Evolutionary conservation across 2,329 filamentous ascomycete genomes (phyloP), one percentile per base, ranked within the genome.

Genomic region (Trichoderma pleuroti): DNA sequence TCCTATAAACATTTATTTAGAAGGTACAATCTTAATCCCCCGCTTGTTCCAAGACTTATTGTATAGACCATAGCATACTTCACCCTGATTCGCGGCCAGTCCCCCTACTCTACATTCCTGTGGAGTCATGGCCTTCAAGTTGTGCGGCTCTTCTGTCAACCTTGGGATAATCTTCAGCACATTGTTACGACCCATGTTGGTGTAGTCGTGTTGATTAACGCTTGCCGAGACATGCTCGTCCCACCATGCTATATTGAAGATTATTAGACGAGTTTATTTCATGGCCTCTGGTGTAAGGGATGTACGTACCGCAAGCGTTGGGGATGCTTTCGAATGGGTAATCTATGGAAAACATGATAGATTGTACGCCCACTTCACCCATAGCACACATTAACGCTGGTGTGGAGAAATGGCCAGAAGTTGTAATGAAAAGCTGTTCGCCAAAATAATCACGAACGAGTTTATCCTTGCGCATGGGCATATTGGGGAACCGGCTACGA

Each of bases 401-500:
- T 0, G 85, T 87, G 0, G 84, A 87, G 74, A 88, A 88, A 75
- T 88, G 84, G 0, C 86, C 86, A 68, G 81, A 83, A 1, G 86
- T 88, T 3, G 87, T 88, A 72, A 88, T 83, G 84, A 84, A 88
- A 67, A 88, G 79, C 75, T 88, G 88, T 39, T 82, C 74, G n/a
- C 79, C 80, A 76, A 88, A 88, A 77, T 88, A 88, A 26, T 88
- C 82, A 26, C 81, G 81, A 73, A 84, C 81, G 30, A 69, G 67
- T 0, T 81, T 83, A 76, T 83, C 82, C 78, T 87, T 83, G 78
- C 84, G 86, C 3, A 86, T 81, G 0, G 83, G 83, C 78, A 86
- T 85, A 81, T 86, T 85, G 60, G 85, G 67, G 16, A 69, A 69
- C 10, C 67, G 67, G 24, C 57, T 76, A 54, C 87, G 85, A 71